These are phyloP conservation scores for Termitomyces sp. DNA, from an alignment of 768 basidiomycete genomes.

Conservation along the genomic window DNA sequence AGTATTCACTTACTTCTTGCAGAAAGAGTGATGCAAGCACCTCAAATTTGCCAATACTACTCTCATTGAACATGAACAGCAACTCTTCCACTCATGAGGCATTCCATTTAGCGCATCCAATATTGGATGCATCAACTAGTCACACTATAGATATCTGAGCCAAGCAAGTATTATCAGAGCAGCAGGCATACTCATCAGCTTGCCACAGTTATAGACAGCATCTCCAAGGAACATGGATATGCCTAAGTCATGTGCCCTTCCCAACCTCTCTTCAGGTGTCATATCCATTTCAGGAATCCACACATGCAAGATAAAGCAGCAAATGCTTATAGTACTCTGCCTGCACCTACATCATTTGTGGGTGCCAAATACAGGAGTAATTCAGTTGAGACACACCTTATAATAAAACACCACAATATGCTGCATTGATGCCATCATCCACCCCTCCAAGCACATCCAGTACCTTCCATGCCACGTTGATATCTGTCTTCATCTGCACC, in stretches of 20 bases:
- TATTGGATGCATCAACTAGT: slow-evolving; percentile 94
- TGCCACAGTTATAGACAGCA: slow-evolving; percentile 98
- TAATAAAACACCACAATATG: slow-evolving; percentile 93
- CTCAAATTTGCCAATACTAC: slow-evolving; percentile 96
- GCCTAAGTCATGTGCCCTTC: slow-evolving; percentile 86
- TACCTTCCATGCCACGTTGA: slow-evolving; percentile 80
- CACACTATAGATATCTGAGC: background rate
- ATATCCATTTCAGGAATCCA: slow-evolving; percentile 81
- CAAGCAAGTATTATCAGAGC: background rate
- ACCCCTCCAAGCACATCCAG: slow-evolving; percentile 68
- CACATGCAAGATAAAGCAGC: slow-evolving; percentile 91
- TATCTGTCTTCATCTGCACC: slow-evolving; percentile 83
- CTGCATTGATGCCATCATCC: slow-evolving; percentile 85
- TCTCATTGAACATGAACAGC: slow-evolving; percentile 94
- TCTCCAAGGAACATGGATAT: slow-evolving; percentile 92
- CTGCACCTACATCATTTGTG: slow-evolving; percentile 59
- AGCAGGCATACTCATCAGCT: slow-evolving; percentile 62
- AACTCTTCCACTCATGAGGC: slow-evolving; percentile 87
- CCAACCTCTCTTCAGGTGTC: slow-evolving; percentile 71
- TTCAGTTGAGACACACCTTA: slow-evolving; percentile 53
- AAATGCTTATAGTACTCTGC: slow-evolving; percentile 97
- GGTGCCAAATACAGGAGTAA: background rate
- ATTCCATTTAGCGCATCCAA: slow-evolving; percentile 81
- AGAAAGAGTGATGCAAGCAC: slow-evolving; percentile 82
- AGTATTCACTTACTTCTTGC: slow-evolving; percentile 61